Evolutionary conservation across 2,329 filamentous ascomycete species (phyloP), one percentile per base, ranked within the genome.

Genomic region (Ophiosphaerella herpotricha): DNA sequence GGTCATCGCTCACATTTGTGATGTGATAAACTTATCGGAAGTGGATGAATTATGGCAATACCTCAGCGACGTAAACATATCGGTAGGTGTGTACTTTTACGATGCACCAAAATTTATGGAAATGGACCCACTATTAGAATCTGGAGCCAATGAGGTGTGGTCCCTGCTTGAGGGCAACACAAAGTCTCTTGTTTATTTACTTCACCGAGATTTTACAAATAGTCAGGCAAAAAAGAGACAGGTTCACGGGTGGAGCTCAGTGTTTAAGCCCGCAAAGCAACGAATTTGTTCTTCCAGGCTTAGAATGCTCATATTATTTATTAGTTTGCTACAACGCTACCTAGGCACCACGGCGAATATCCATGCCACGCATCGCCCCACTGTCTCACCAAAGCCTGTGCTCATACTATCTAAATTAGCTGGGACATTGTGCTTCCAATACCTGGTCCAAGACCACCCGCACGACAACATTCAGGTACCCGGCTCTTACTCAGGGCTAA

Each of bases 311-410:
- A 9, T 18, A 9, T 39, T 21, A 2, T 12, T 13, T 29, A 41
- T 34, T 1, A 55, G 53, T 55, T 31, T 21, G 42, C 52, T 26
- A 32, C 50, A 35, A 55, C 24, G 42, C 52, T 26, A 32, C 52
- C 38, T 52, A 55, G n/a, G 40, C 53, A 8, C 33, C 50, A 12
- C 45, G 8, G 47, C 16, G 1, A 41, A 45, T 4, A 47, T 55
- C 14, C 50, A 56, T 29, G 18, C n/a, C 2, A 31, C 31, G 7
- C 13, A 34, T 16, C 36, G 50, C 34, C 46, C 54, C 6, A 5
- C 45, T 4, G 41, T 48, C 5, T 24, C 8, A 3, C 8, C 31
- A 7, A 35, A 33, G n/a, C 39, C 44, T 6, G 39, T 46, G 4
- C 54, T 54, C 16, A 41, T 18, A 3, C 38, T 54, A 7, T 46